Percentiles rank a stretch among this genome's conserved stretches.
Evolutionary conservation across 2,329 filamentous ascomycete species (phyloP).

Genomic region (Huntiella bhutanensis): DNA sequence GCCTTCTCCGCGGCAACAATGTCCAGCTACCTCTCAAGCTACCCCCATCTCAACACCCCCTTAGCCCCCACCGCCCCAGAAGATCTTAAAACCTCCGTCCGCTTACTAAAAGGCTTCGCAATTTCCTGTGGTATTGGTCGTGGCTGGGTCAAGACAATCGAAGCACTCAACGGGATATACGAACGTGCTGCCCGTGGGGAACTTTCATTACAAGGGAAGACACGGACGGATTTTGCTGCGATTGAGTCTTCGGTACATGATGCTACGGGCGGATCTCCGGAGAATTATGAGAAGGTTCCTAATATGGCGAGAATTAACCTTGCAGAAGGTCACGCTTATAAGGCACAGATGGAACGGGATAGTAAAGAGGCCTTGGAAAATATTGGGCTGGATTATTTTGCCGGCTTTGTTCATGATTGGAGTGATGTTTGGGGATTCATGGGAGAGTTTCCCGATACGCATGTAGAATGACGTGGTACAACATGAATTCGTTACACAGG

Average conservation of each 20-base stretch:
- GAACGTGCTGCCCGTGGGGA: conserved; percentile 4
- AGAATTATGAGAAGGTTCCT: background rate
- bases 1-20: conserved; percentile 25
- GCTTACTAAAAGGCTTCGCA: conserved; percentile 1
- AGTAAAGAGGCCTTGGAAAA: background rate
- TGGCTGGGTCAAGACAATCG: conserved; percentile 4
- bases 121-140: conserved; percentile 3
- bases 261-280: conserved; percentile 1
- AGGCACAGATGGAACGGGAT: background rate
- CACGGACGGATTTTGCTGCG: conserved; percentile 5
- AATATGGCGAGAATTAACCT: conserved; percentile 5
- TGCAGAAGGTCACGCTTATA: background rate
- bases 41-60: conserved; percentile 18
- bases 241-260: conserved; percentile 10
- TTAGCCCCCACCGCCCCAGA: conserved; percentile 5
- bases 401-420: conserved; percentile 6
- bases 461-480: no score
- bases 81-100: background rate
- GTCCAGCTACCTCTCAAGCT: conserved; percentile 22
- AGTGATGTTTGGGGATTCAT: conserved; percentile 9
- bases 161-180: conserved; percentile 4
- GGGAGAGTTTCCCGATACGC: conserved; percentile 1
- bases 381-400: background rate
- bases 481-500: no score
- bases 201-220: conserved; percentile 2